These are phyloP conservation scores for Harringtonia aguacate DNA, from an alignment of 2,329 filamentous ascomycete genomes.

Conservation along the genomic window DNA sequence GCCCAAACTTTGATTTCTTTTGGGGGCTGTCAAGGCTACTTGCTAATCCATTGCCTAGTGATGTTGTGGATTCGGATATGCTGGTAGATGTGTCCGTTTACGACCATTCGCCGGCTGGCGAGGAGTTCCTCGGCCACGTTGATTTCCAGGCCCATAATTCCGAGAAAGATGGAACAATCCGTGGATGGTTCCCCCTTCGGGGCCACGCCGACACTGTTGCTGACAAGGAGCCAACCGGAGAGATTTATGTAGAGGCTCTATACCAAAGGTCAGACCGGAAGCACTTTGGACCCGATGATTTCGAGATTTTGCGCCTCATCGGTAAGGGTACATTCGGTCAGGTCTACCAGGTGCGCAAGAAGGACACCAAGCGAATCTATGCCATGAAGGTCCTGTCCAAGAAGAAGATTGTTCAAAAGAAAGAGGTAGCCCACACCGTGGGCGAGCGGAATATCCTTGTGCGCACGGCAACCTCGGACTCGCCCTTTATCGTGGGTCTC, in stretches of 20 bases:
- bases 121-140: conserved; percentile 87
- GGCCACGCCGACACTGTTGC: conserved; percentile 60
- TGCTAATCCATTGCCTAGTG: conserved; percentile 38
- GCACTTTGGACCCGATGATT: conserved; percentile 89
- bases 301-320: conserved; percentile 90
- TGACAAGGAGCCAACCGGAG: conserved; percentile 70
- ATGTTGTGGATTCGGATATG: conserved; percentile 85
- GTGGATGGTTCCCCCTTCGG: conserved; percentile 76
- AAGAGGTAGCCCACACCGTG: conserved; percentile 94
- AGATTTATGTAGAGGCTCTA: conserved; percentile 76
- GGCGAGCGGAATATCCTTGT: conserved; percentile 96
- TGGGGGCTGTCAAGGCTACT: too few relatives aligned
- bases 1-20: too few relatives aligned
- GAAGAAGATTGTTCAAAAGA: conserved; percentile 99
- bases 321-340: conserved; percentile 98
- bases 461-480: conserved; percentile 88
- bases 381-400: conserved; percentile 99
- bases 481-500: conserved; percentile 92
- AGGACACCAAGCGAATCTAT: conserved; percentile 90
- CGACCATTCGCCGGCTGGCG: conserved; percentile 60
- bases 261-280: conserved; percentile 85
- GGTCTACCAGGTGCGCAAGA: conserved; percentile 96
- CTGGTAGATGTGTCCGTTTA: conserved; percentile 91
- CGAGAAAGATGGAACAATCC: conserved; percentile 59
- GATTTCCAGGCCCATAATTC: conserved; percentile 59